Evolutionary conservation across 495 filamentous ascomycete genomes (phyloP), one percentile per base, ranked within the genome.

Genomic region (Podospora comata): DNA sequence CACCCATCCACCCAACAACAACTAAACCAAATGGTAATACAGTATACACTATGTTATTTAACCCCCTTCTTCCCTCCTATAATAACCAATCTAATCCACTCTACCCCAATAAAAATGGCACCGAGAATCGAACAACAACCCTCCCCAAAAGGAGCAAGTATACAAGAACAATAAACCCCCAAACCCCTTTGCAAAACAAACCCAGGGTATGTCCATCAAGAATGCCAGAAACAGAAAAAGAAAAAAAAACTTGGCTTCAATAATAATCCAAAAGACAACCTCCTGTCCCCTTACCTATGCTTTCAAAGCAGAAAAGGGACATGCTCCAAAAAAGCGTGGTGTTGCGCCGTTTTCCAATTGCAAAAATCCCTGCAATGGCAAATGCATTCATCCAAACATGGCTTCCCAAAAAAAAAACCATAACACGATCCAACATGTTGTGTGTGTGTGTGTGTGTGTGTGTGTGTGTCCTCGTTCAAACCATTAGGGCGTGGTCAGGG

Each of bases 171-270:
- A 20, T 5, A 58, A 19, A 58, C 20, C 55, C n/a, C n/a, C 2
- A 58, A 26, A 11, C 39, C 39, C 39, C 55, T 5, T 18, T 19
- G 54, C 11, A 18, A 58, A 58, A 26, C 0, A 15, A 26, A 20
- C n/a, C 55, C 55, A 15, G 55, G 55, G 55, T 58, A 58, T 58
- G 55, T 58, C 23, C 55, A 19, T 58, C n/a, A 58, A 58, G 55
- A 58, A 58, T 58, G 55, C 19, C 55, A 58, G 20, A 58, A 20
- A 1, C n/a, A 57, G 18, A 23, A 23, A 23, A 23, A 23, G 1
- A 26, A 58, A 20, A 58, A 15, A 58, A 26, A 58, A 58, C 9
- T 48, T 48, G 39, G 39, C 39, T 13, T 11, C 9, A 2, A 48
- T 13, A 48, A 48, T 48, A 48, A 48, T 16, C 39, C 39, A 48